These are phyloP conservation scores for Ilyonectria mors-panacis DNA, from an alignment of 2,329 filamentous ascomycete species.

Conservation along the genomic window DNA sequence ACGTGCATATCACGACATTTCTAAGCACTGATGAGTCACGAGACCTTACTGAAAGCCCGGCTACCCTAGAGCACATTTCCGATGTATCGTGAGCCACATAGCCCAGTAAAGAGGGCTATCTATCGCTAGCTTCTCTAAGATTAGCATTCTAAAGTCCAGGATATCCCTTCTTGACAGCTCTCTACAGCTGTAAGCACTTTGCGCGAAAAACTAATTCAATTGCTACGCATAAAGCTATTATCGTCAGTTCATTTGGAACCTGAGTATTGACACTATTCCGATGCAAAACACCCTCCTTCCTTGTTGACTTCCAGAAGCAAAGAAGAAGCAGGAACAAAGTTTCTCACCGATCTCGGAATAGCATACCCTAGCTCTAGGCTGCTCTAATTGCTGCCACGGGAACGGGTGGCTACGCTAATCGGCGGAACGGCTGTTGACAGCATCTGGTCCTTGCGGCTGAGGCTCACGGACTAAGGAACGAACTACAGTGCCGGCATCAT, in stretches of 20 bases:
- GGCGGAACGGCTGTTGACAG: constrained; percentile 14
- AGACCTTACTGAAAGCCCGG: background rate
- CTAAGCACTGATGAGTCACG: background rate
- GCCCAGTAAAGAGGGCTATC: background rate
- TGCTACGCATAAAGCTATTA: background rate
- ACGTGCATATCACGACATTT: constrained; percentile 18
- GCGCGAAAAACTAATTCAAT: background rate
- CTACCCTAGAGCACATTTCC: constrained; percentile 4
- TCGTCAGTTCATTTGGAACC: background rate
- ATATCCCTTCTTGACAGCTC: constrained; percentile 3
- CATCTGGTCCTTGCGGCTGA: constrained; percentile 29
- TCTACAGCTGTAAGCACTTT: constrained; percentile 11
- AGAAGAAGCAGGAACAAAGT: background rate
- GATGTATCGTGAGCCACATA: background rate
- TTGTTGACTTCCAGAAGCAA: background rate
- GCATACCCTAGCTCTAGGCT: background rate
- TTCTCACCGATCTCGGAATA: background rate
- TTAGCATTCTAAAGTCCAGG: background rate
- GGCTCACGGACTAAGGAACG: constrained; percentile 24
- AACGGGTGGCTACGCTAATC: constrained; percentile 13
- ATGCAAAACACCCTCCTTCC: background rate
- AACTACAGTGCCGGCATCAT: constrained; percentile 21
- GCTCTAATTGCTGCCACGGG: background rate
- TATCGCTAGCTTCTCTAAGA: constrained; percentile 4
- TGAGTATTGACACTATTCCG: too few species aligned